Evolutionary conservation across 805 yeast genomes (phyloP), one percentile per base, ranked within the genome.

Genomic region (Lachancea quebecensis): DNA sequence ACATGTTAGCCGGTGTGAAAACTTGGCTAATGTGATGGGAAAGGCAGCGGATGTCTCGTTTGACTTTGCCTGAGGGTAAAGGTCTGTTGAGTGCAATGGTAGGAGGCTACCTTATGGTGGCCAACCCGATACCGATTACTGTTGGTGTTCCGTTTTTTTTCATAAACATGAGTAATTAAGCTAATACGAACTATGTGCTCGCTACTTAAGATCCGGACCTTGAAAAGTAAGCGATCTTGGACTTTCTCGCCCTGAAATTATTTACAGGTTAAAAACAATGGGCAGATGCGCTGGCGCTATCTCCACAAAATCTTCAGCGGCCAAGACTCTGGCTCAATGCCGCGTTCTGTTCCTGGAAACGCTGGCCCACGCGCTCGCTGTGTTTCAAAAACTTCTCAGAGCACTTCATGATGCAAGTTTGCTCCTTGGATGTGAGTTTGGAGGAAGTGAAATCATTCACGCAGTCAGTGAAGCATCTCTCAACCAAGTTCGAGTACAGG

Each of bases 261-360:
- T 31, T 3, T 39, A 39, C 42, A 39, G 34, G 42, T 28, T 39
- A 6, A 30, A 17, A 31, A 9, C 14, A 16, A 2, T 18, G 17
- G 15, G 29, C 15, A 15, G 18, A 14, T 12, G 33, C 21, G 14
- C 15, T 5, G 10, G 18, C 18, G 21, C 32, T 30, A 11, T 4
- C 4, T 25, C 5, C 12, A 28, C 9, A 27, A 3, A 10, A 2
- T 12, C 4, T 17, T 34, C 51, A 60, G 45, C 64, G 64, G 21
- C 73, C 70, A 74, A 82, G 70, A 69, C 78, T 82, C 66, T 85
- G 86, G 75, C 84, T 82, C 73, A 85, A 70, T 53, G 81, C 70
- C 47, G 85, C 85, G 48, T 93, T 93, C 70, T 91, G 97, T 66
- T 91, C 99, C 72, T 91, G 98, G 91, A 93, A 93, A 72, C 98